These are phyloP conservation scores for Musa beccarii DNA, from an alignment of 176 grass and related monocot species.

Conservation along the genomic window DNA sequence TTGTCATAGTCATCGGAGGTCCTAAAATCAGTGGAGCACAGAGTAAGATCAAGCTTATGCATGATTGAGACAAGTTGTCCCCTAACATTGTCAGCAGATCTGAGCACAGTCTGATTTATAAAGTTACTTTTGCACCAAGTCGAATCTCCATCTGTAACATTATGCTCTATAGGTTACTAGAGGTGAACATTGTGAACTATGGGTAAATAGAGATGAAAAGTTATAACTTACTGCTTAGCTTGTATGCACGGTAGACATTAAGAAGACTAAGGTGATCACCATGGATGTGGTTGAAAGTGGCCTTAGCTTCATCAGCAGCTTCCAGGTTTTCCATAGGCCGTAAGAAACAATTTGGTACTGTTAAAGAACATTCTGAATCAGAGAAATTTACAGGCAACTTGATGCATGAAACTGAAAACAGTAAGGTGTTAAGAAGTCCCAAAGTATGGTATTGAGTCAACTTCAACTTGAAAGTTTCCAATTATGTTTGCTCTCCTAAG, in stretches of 20 bases:
- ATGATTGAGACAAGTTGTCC: conserved; percentile 1
- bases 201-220: not conserved
- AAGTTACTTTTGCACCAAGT: conserved; percentile 22
- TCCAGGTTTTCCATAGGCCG: conserved; percentile 14
- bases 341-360: conserved; percentile 25
- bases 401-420: too few relatives aligned
- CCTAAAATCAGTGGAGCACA: conserved; percentile 2
- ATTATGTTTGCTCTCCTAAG: too few relatives aligned
- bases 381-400: too few relatives aligned
- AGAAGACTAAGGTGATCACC: conserved; percentile 26
- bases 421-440: too few relatives aligned
- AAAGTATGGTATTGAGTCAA: too few relatives aligned
- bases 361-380: not conserved
- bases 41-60: conserved; percentile 4
- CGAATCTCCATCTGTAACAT: conserved; percentile 14
- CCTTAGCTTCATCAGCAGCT: conserved; percentile 9
- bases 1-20: not conserved
- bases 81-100: conserved; percentile 9
- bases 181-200: not conserved
- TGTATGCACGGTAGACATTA: conserved; percentile 20
- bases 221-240: conserved; percentile 8
- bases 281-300: conserved; percentile 13
- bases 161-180: not conserved
- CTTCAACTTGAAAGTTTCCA: too few relatives aligned
- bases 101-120: conserved; percentile 10